phyloP scores from a whole-genome alignment of 306 rosid genomes.

The Lotus japonicus region DNA sequence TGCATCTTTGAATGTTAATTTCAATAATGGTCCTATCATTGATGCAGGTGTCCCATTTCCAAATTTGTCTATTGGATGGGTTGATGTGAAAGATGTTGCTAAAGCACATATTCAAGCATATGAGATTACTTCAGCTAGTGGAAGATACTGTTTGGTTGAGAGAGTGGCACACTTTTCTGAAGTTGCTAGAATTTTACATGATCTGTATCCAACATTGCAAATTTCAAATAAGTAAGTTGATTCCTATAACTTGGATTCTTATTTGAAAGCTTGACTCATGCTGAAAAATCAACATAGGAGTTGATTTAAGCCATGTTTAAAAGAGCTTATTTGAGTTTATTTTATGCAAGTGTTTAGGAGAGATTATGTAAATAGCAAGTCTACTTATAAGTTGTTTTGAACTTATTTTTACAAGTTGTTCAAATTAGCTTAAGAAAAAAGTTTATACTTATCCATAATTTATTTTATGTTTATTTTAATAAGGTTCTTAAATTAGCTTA shows the following conservation, averaged over 20 bases:
- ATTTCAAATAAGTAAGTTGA: slow-evolving; percentile 53
- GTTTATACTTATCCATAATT: too few relatives aligned
- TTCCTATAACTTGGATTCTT: neutral
- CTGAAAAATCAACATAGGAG: too few relatives aligned
- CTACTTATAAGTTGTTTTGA: too few relatives aligned
- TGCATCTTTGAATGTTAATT: neutral
- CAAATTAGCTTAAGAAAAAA: too few relatives aligned
- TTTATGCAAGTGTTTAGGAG: too few relatives aligned
- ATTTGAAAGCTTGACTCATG: too few relatives aligned
- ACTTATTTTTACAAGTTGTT: too few relatives aligned
- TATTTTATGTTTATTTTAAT: too few relatives aligned
- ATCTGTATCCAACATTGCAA: slow-evolving; percentile 42
- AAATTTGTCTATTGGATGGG: slow-evolving; percentile 46
- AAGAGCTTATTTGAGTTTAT: too few relatives aligned
- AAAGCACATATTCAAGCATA: slow-evolving; percentile 65
- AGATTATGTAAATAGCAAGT: too few relatives aligned
- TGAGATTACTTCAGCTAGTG: slow-evolving; percentile 61
- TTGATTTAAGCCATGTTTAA: too few relatives aligned
- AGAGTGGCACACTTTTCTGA: slow-evolving; percentile 42
- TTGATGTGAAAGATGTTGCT: slow-evolving; percentile 69
- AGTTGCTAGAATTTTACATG: slow-evolving; percentile 34
- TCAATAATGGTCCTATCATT: neutral
- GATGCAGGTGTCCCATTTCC: slow-evolving; percentile 56
- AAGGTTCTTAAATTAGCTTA: too few relatives aligned
- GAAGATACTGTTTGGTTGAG: slow-evolving; percentile 61